Base-by-base conservation (phyloP, 208 protist species). In the Leishmania tropica region DNA sequence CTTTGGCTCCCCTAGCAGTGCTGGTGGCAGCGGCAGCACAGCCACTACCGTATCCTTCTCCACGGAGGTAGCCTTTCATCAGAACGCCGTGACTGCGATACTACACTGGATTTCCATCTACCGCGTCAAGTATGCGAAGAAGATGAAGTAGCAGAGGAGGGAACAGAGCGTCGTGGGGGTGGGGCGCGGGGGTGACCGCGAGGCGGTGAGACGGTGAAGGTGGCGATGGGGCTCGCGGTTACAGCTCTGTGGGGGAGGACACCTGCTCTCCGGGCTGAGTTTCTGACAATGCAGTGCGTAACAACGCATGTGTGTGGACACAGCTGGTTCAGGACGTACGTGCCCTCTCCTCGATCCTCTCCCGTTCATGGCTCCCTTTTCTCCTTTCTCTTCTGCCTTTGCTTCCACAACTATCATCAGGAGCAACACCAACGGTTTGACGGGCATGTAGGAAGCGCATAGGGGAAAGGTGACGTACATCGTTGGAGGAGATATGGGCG, bases 21-120 rank as follows among this genome's bases (percentile, higher is more conserved):
- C 42, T 53, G 8, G 45, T 45, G 40, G 42, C 10, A 28, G 70
- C 24, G 64, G 28, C 70, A 81, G 65, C 78, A 53, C 83, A 28
- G 40, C 80, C 5, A 64, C 54, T 37, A 28, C 62, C 47, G 53
- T 75, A 6, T 83, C 85, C 19, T 89, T 94, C 53, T 86, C 85
- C 4, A 87, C 65, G 31, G 81, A 89, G 60, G 87, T 91, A 10
- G 82, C 82, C 21, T 75, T 89, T 28, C 81, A 86, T 13, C 91
- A 93, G 79, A 89, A 85, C 75, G 86, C 83, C 3, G 91, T 94
- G 54, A 94, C 87, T 2, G 86, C 88, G 3, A 88, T 96, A 81
- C 77, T 96, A 56, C 78, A 90, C 62, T 97, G 94, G 92, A 90
- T 97, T 68, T 81, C 84, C 0, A 79, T 95, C 76, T 96, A 89